phyloP scores from a whole-genome alignment of 306 rosid genomes.

The Cicer pinnatifidum region DNA sequence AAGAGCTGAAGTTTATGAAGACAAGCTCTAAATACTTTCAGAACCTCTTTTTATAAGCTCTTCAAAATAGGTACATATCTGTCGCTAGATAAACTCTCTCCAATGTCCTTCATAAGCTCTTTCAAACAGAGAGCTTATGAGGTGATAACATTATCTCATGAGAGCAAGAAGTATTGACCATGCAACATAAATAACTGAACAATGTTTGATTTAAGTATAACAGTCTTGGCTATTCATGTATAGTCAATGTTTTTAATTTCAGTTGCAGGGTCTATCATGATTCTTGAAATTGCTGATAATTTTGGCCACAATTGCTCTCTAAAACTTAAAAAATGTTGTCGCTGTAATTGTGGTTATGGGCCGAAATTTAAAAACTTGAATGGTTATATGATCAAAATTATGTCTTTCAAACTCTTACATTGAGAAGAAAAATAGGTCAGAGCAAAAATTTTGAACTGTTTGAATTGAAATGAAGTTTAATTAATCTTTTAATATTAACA shows the following conservation, averaged over 20 bases:
- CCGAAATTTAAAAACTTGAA: background rate
- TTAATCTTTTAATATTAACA: background rate
- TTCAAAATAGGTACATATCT: background rate
- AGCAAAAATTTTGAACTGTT: conserved; percentile 8
- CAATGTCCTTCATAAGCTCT: background rate
- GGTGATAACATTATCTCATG: background rate
- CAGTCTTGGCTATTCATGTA: background rate
- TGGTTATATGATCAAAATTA: background rate
- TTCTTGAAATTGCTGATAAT: background rate
- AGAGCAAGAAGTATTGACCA: background rate
- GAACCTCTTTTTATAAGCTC: background rate
- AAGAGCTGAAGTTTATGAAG: background rate
- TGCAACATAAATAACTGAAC: background rate
- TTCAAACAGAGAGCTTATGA: background rate
- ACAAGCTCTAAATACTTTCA: background rate
- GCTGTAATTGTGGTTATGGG: background rate
- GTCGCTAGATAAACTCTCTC: background rate
- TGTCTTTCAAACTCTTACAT: background rate
- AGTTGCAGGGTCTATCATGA: background rate
- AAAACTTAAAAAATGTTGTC: background rate
- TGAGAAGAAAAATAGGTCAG: background rate
- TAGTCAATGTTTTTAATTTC: background rate
- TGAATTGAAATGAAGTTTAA: conserved; percentile 30
- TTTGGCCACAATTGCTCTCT: background rate
- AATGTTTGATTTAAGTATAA: background rate